Evolutionary conservation across 495 filamentous ascomycete species (phyloP).

Genomic region (Hyaloscypha finlandica): DNA sequence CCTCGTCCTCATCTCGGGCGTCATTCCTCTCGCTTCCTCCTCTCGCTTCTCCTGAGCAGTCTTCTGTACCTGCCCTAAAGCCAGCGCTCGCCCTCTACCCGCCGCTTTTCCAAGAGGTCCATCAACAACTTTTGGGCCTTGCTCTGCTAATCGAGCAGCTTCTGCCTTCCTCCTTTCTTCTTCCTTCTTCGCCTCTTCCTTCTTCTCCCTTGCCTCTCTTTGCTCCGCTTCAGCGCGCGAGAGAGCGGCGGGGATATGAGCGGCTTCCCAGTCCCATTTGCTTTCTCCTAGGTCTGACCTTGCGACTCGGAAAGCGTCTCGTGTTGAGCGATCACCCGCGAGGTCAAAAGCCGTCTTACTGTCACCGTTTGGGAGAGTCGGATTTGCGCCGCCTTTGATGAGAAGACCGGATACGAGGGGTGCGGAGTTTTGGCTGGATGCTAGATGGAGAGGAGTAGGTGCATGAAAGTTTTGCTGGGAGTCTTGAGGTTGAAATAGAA

Average conservation of each 20-base stretch:
- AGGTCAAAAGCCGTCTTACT: slow-evolving; percentile 84
- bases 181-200: slow-evolving; percentile 49
- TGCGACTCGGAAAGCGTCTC: slow-evolving; percentile 90
- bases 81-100: slow-evolving; percentile 50
- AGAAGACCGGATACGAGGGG: slow-evolving; percentile 76
- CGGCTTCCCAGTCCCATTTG: slow-evolving; percentile 76
- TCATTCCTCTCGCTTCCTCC: slow-evolving; percentile 82
- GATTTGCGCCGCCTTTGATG: slow-evolving; percentile 72
- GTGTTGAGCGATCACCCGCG: slow-evolving; percentile 79
- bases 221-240: slow-evolving; percentile 67
- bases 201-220: slow-evolving; percentile 64
- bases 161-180: slow-evolving; percentile 65
- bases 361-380: slow-evolving; percentile 65
- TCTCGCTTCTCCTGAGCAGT: slow-evolving; percentile 74
- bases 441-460: slow-evolving; percentile 83
- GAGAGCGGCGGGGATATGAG: slow-evolving; percentile 69
- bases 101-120: slow-evolving; percentile 38
- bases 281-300: slow-evolving; percentile 77
- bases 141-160: slow-evolving; percentile 59
- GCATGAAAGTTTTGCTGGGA: slow-evolving; percentile 75
- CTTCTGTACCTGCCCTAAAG: slow-evolving; percentile 54
- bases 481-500: slow-evolving; percentile 71
- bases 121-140: slow-evolving; percentile 44
- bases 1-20: slow-evolving; percentile 76
- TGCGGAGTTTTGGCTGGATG: slow-evolving; percentile 73